A percentile compares a stretch with the other conserved stretches of the same genome.
Conservation (phyloP, 169 alveolate genomes). For the Sarcocystis neurona region DNA sequence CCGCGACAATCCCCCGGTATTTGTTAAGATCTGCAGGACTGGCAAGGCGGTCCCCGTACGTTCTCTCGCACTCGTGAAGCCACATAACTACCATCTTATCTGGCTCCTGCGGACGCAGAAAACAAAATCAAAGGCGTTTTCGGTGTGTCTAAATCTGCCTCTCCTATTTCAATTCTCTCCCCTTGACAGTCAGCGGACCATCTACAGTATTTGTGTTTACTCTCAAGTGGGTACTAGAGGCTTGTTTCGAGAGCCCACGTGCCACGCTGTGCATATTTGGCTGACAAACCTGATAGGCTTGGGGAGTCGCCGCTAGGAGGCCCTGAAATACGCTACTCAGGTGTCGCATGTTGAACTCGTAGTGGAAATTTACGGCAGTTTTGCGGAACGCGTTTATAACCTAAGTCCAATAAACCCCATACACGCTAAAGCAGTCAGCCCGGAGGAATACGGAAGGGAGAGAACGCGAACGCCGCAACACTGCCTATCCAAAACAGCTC, state of each 20-base stretch:
- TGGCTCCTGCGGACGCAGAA: slow-evolving; percentile 77
- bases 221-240: too few relatives aligned
- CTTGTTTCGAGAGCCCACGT: too few relatives aligned
- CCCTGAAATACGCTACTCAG: slow-evolving; percentile 93
- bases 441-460: not conserved
- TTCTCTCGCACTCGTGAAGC: slow-evolving; percentile 95
- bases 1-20: slow-evolving; percentile 87
- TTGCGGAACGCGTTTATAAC: slow-evolving; percentile 83
- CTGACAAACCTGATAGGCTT: slow-evolving; percentile 71
- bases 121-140: not conserved
- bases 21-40: slow-evolving; percentile 83
- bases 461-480: too few relatives aligned
- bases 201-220: too few relatives aligned
- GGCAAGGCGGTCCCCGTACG: slow-evolving; percentile 92
- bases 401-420: slow-evolving; percentile 25
- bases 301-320: slow-evolving; percentile 88
- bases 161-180: too few relatives aligned
- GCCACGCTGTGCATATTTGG: too few relatives aligned
- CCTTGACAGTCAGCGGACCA: too few relatives aligned
- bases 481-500: too few relatives aligned
- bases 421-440: not conserved
- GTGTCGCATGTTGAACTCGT: slow-evolving; percentile 94
- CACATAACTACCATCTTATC: slow-evolving; percentile 91
- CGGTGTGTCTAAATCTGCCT: too few relatives aligned
- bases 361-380: slow-evolving; percentile 96